Percentiles rank a stretch among this genome's conserved stretches.
phyloP scores from a whole-genome alignment of 2,329 filamentous ascomycete genomes.

The Aspergillus luchuensis region DNA sequence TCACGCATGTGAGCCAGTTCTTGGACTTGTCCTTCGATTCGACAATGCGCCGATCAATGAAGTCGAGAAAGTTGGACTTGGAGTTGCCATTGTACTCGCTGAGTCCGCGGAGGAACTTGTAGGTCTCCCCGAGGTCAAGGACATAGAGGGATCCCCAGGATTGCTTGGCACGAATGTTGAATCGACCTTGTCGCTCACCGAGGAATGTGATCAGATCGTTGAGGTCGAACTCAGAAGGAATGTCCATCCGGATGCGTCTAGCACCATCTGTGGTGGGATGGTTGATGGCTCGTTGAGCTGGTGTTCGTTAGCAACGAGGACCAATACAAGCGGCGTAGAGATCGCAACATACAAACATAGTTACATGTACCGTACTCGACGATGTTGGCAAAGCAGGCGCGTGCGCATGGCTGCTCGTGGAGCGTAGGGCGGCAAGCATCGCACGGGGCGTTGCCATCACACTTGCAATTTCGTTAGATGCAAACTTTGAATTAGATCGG shows the following conservation, averaged over 20 bases:
- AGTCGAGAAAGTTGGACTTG: constrained; percentile 45
- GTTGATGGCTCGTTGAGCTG: constrained; percentile 48
- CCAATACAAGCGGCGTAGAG: not conserved
- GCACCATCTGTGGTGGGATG: constrained; percentile 41
- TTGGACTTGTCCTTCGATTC: constrained; percentile 49
- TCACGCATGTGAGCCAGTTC: constrained; percentile 46
- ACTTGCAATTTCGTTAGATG: constrained; percentile 27
- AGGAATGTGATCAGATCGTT: constrained; percentile 42
- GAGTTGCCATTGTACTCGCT: constrained; percentile 42
- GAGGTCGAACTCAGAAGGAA: constrained; percentile 44
- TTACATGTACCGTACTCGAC: constrained; percentile 50
- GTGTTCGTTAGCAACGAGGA: constrained; percentile 22
- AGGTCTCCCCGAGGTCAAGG: constrained; percentile 45
- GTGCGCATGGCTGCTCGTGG: constrained; percentile 47
- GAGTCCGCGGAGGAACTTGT: constrained; percentile 42
- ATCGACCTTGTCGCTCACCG: constrained; percentile 41
- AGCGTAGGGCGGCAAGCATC: constrained; percentile 46
- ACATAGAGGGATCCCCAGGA: constrained; percentile 47
- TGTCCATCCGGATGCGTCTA: constrained; percentile 42
- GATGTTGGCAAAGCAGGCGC: constrained; percentile 48
- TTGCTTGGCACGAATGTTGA: constrained; percentile 49
- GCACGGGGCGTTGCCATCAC: constrained; percentile 46
- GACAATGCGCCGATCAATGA: constrained; percentile 48
- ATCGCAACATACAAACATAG: constrained; percentile 43
- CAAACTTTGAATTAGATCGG: not conserved